Percentiles rank a stretch among this genome's conserved stretches.
phyloP scores from a whole-genome alignment of 768 basidiomycete genomes.

The Candolleomyces aberdarensis region DNA sequence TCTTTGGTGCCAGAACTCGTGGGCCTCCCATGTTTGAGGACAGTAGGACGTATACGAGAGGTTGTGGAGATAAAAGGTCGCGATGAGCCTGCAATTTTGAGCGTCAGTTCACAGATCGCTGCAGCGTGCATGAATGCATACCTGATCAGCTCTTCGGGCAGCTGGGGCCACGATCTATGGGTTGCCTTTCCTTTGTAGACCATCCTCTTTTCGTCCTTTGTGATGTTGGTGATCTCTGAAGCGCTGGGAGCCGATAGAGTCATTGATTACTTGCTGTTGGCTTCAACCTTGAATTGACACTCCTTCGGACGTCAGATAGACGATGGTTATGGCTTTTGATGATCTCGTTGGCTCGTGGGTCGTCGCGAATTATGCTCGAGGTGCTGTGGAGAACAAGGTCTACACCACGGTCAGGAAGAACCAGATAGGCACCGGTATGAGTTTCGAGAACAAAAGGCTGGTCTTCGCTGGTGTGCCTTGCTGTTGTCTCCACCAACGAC shows the following conservation, averaged over 20 bases:
- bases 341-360: neutral
- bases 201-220: neutral
- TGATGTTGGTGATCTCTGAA: constrained; percentile 7
- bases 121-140: constrained; percentile 18
- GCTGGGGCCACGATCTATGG: constrained; percentile 56
- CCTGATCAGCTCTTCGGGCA: constrained; percentile 62
- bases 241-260: neutral
- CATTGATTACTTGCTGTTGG: neutral
- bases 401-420: neutral
- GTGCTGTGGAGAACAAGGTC: neutral
- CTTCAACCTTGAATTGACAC: neutral
- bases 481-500: neutral
- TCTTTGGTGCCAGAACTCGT: constrained; percentile 56
- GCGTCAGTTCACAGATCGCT: constrained; percentile 25
- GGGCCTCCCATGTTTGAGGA: constrained; percentile 47
- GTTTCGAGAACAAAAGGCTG: neutral
- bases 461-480: neutral
- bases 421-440: neutral
- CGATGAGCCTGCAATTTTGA: constrained; percentile 33
- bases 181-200: constrained; percentile 58
- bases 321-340: no score
- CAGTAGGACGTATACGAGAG: constrained; percentile 38
- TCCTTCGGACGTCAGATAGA: no score
- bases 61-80: constrained; percentile 57
- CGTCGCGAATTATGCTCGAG: neutral